Conservation (phyloP, 352 stramenopile species). For the Halophytophthora polymorphica region DNA sequence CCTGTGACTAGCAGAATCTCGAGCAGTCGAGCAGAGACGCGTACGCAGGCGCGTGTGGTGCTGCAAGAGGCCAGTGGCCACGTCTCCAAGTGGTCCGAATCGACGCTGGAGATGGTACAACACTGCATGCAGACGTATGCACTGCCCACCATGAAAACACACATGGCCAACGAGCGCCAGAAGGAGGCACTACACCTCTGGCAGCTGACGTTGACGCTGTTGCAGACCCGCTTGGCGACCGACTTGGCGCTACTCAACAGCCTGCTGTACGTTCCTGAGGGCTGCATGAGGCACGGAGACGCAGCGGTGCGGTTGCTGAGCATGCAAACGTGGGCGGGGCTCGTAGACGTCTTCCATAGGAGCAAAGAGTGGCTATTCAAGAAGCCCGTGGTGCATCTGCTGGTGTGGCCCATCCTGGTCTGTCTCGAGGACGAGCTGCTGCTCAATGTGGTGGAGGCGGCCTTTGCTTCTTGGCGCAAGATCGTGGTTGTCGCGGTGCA, state of each 20-base stretch:
- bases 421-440: conserved; percentile 47
- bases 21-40: conserved; percentile 46
- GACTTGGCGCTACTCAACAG: conserved; percentile 48
- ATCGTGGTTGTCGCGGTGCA: conserved; percentile 38
- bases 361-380: conserved; percentile 59
- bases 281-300: conserved; percentile 45
- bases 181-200: conserved; percentile 53
- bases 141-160: conserved; percentile 50
- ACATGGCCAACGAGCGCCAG: conserved; percentile 37
- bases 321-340: conserved; percentile 47
- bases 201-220: conserved; percentile 48
- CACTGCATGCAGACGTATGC: conserved; percentile 46
- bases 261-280: conserved; percentile 55
- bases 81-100: conserved; percentile 27
- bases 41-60: conserved; percentile 41
- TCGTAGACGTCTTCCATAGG: conserved; percentile 47
- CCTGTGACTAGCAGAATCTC: conserved; percentile 50
- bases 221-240: conserved; percentile 33
- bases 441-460: conserved; percentile 46
- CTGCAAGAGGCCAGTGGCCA: conserved; percentile 45
- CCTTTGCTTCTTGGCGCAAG: conserved; percentile 45
- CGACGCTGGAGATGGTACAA: conserved; percentile 30
- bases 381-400: conserved; percentile 42
- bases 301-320: conserved; percentile 41
- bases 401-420: conserved; percentile 42